phyloP scores from a whole-genome alignment of 495 filamentous ascomycete species.

The Thermochaetoides thermophila region DNA sequence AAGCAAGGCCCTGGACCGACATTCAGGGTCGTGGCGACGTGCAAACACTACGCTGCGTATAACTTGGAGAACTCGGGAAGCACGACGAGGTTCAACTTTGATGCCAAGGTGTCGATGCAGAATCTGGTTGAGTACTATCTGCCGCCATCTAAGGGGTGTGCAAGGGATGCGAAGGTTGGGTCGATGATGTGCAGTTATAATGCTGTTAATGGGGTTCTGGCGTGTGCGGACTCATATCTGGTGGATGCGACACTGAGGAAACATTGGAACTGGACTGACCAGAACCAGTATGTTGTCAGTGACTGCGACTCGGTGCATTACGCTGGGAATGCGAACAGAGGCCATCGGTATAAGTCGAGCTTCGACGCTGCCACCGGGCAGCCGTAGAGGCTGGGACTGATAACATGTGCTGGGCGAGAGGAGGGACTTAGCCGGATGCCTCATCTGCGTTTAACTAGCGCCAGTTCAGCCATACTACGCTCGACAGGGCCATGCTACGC shows the following conservation, averaged over 20 bases:
- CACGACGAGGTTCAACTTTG: conserved; percentile 19
- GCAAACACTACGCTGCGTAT: conserved; percentile 31
- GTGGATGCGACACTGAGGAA: conserved; percentile 28
- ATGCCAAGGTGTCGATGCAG: conserved; percentile 26
- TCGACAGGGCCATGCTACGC: conserved; percentile 12
- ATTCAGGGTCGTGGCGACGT: conserved; percentile 14
- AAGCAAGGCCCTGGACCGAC: conserved; percentile 9
- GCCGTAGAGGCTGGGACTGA: no score
- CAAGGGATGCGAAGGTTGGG: conserved; percentile 28
- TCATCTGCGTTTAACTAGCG: no score
- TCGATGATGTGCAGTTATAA: conserved; percentile 38
- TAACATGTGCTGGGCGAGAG: no score
- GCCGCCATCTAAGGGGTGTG: conserved; percentile 31
- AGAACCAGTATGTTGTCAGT: conserved; percentile 27
- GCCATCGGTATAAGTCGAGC: no score
- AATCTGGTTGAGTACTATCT: conserved; percentile 35
- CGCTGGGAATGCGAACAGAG: no score
- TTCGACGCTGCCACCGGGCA: conserved; percentile 12
- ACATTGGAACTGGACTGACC: conserved; percentile 31
- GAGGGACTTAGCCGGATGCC: no score
- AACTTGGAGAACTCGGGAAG: conserved; percentile 42
- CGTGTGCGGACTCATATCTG: conserved; percentile 28
- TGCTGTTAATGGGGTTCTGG: conserved; percentile 29
- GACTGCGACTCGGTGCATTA: conserved; percentile 35
- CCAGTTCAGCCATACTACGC: conserved; percentile 6